Conservation (phyloP, 148 eudicot genomes). For the Silene uniflora region DNA sequence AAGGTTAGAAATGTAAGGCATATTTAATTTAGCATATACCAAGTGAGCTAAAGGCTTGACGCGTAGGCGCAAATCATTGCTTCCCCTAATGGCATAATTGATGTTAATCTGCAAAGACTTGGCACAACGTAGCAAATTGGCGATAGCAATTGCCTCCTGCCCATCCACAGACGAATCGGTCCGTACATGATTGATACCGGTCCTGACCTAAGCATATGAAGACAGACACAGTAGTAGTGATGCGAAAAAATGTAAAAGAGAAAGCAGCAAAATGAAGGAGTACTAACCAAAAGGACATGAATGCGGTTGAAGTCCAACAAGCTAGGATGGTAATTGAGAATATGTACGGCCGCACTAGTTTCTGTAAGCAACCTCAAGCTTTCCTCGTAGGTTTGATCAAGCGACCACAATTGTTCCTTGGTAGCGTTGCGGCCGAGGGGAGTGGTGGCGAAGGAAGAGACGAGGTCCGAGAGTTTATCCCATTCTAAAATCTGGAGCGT, state of each 20-base stretch:
- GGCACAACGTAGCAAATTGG: constrained; percentile 47
- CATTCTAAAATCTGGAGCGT: constrained; percentile 74
- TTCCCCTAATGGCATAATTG: constrained; percentile 67
- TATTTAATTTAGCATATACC: constrained; percentile 33
- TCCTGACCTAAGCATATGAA: constrained; percentile 75
- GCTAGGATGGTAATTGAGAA: constrained; percentile 47
- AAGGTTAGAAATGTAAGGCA: background rate
- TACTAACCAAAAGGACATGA: constrained; percentile 51
- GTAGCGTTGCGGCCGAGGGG: constrained; percentile 58
- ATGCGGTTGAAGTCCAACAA: constrained; percentile 56
- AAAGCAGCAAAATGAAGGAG: background rate
- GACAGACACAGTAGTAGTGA: background rate
- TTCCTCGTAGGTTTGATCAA: constrained; percentile 57
- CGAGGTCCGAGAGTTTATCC: constrained; percentile 75
- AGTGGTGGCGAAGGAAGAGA: constrained; percentile 81
- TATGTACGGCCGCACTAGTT: constrained; percentile 86
- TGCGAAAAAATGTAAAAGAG: too few species aligned
- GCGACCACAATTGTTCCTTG: too few species aligned
- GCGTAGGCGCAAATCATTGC: constrained; percentile 54
- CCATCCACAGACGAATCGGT: constrained; percentile 57
- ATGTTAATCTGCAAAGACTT: constrained; percentile 57
- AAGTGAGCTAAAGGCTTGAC: constrained; percentile 66
- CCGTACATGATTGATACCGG: constrained; percentile 55
- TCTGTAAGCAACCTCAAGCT: constrained; percentile 63
- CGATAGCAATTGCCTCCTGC: constrained; percentile 70